Evolutionary conservation across 352 stramenopile genomes (phyloP).

Genomic region (Globisporangium nunn): DNA sequence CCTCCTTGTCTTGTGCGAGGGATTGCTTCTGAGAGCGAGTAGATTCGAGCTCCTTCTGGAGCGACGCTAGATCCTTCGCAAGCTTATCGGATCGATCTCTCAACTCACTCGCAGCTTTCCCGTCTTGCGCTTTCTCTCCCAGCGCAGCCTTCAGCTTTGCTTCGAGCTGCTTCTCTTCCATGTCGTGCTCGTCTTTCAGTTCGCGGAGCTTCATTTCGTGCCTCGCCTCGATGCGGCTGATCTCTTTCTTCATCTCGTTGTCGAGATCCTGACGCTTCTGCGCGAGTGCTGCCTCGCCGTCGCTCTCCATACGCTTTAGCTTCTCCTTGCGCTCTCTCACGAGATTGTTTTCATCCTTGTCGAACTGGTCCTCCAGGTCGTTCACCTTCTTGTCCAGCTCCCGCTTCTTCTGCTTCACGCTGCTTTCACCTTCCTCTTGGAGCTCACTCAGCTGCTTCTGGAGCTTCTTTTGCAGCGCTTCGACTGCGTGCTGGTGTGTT

Average conservation of each 20-base stretch:
- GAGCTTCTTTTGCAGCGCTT: constrained; percentile 33
- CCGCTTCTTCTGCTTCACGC: constrained; percentile 48
- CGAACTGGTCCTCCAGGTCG: constrained; percentile 62
- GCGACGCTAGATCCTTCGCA: constrained; percentile 6
- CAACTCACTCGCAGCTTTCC: constrained; percentile 14
- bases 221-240: constrained; percentile 27
- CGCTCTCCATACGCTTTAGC: constrained; percentile 48
- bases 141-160: constrained; percentile 23
- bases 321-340: constrained; percentile 55
- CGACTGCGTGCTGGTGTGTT: constrained; percentile 28
- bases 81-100: constrained; percentile 18
- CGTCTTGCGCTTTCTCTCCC: constrained; percentile 20
- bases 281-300: constrained; percentile 31
- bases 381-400: constrained; percentile 65
- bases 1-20: background rate
- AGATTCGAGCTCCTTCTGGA: constrained; percentile 5
- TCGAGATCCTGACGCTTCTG: constrained; percentile 60
- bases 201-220: constrained; percentile 38
- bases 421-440: constrained; percentile 45
- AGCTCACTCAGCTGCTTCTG: constrained; percentile 43
- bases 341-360: constrained; percentile 50
- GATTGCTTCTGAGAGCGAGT: background rate
- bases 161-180: constrained; percentile 25
- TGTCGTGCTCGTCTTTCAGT: constrained; percentile 31
- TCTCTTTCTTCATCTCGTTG: constrained; percentile 35